Percentiles rank a stretch among this genome's conserved stretches.
Conservation (phyloP, 139 green algal genomes). For the Chlorella vulgaris region DNA sequence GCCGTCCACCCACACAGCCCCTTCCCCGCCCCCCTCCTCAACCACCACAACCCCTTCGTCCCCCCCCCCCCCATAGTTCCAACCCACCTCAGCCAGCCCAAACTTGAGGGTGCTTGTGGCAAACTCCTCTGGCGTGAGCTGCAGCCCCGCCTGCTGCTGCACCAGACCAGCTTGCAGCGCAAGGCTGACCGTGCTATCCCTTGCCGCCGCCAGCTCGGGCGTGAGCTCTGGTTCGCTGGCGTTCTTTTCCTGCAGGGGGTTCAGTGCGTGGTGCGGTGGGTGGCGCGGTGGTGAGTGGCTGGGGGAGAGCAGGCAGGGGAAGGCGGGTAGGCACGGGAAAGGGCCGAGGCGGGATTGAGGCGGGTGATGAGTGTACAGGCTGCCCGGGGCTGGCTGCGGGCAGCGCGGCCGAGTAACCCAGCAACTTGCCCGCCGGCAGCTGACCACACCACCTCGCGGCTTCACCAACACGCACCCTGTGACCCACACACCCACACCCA, state of each 20-base stretch:
- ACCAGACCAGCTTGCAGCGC: constrained; percentile 61
- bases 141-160: constrained; percentile 64
- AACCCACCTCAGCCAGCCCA: constrained; percentile 69
- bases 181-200: constrained; percentile 51
- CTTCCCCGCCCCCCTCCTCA: too few species aligned
- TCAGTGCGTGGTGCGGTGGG: background rate
- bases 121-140: constrained; percentile 81
- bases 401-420: too few species aligned
- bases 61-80: background rate
- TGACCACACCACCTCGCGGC: too few species aligned
- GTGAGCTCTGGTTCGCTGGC: constrained; percentile 70
- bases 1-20: too few species aligned
- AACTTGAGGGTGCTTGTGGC: constrained; percentile 62
- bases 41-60: background rate
- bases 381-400: too few species aligned
- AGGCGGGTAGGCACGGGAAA: background rate
- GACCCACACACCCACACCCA: too few species aligned
- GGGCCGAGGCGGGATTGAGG: too few species aligned
- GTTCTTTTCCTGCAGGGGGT: constrained; percentile 82
- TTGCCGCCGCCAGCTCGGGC: constrained; percentile 59
- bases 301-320: background rate
- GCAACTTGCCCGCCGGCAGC: too few species aligned
- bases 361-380: too few species aligned
- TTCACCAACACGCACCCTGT: too few species aligned
- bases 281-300: background rate